Evolutionary conservation across 139 green algal species (phyloP).

Genomic region (Volvox reticuliferus): DNA sequence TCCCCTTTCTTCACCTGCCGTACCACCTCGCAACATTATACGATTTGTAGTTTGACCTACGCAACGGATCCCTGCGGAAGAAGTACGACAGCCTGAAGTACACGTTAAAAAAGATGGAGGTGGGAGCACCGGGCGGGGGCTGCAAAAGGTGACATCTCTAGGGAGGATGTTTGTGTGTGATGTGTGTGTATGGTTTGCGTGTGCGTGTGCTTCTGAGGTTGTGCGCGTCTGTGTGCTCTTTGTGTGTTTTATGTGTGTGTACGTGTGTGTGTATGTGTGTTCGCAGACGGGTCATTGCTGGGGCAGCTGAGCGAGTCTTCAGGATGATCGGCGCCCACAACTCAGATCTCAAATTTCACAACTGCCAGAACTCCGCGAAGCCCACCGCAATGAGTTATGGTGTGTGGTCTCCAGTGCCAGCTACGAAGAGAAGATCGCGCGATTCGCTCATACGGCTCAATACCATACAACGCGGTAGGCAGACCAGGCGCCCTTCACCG

Average conservation of each 20-base stretch:
- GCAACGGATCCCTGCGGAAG: slow-evolving; percentile 80
- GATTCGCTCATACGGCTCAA: not conserved
- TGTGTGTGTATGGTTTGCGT: not conserved
- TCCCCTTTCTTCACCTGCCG: no score
- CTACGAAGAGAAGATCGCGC: no score
- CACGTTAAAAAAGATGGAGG: slow-evolving; percentile 86
- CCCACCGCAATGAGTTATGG: not conserved
- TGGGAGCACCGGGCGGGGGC: not conserved
- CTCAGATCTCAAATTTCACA: no score
- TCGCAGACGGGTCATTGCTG: no score
- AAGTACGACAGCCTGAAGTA: slow-evolving; percentile 90
- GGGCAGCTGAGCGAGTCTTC: no score
- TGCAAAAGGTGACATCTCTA: no score
- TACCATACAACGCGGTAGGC: not conserved
- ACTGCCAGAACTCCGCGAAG: not conserved
- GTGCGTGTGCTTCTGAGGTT: not conserved
- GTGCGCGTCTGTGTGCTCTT: not conserved
- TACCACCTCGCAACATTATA: no score
- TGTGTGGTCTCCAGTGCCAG: not conserved
- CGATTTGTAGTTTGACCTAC: slow-evolving; percentile 75
- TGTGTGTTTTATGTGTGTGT: not conserved
- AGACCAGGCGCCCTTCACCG: not conserved
- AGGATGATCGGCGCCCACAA: no score
- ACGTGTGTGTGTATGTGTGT: no score
- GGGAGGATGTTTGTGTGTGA: not conserved